Percentiles rank a stretch among this genome's conserved stretches.
Conservation (phyloP, 2,329 filamentous ascomycete genomes). For the Mariannaea elegans region DNA sequence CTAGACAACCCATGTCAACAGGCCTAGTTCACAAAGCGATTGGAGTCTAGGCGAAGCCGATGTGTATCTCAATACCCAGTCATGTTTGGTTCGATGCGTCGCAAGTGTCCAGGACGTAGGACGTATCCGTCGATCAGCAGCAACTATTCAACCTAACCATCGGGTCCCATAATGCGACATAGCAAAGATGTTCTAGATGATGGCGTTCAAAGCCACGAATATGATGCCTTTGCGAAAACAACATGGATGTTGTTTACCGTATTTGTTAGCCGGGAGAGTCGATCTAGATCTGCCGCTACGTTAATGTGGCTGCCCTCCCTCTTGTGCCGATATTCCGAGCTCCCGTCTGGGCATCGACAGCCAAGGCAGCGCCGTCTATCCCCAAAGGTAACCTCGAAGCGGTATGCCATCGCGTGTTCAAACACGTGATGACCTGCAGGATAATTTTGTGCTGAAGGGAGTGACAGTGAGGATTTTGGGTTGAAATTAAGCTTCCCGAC, state of each 20-base stretch:
- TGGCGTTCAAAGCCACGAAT: constrained; percentile 34
- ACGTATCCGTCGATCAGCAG: not conserved
- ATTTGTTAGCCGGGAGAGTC: constrained; percentile 11
- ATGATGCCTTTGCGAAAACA: constrained; percentile 31
- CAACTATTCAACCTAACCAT: not conserved
- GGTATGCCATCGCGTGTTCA: constrained; percentile 5
- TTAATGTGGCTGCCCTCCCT: constrained; percentile 6
- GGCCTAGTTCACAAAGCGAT: constrained; percentile 10
- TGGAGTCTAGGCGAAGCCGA: constrained; percentile 7
- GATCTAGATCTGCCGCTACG: constrained; percentile 15
- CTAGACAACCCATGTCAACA: constrained; percentile 14
- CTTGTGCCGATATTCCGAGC: constrained; percentile 16
- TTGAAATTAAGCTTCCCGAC: constrained; percentile 23
- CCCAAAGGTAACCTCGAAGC: not conserved
- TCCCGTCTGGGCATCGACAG: constrained; percentile 8
- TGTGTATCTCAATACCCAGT: not conserved
- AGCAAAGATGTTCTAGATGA: constrained; percentile 20
- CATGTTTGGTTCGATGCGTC: constrained; percentile 7
- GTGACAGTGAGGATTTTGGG: constrained; percentile 11
- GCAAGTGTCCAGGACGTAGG: not conserved
- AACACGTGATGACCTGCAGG: constrained; percentile 15
- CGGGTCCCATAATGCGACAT: not conserved
- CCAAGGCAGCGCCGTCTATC: not conserved
- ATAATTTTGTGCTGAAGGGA: not conserved
- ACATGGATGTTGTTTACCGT: not conserved